phyloP scores from a whole-genome alignment of 2,329 filamentous ascomycete species.

The Furcasterigmium sp. region DNA sequence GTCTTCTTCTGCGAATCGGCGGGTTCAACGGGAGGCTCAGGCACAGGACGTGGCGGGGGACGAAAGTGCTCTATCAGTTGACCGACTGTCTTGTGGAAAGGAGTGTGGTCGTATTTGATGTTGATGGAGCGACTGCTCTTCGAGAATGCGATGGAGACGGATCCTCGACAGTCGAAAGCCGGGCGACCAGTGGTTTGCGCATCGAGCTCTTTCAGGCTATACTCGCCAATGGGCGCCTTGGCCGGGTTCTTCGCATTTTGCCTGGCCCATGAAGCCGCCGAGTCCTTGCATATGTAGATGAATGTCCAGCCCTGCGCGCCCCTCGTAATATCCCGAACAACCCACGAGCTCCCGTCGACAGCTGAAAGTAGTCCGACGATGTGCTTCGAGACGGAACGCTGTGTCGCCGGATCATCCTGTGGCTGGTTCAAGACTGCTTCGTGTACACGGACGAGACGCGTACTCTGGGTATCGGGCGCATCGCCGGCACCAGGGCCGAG shows the following conservation, averaged over 20 bases:
- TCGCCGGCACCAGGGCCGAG: constrained; percentile 19
- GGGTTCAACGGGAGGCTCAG: constrained; percentile 10
- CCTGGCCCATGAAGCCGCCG: constrained; percentile 44
- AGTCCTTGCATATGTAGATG: constrained; percentile 48
- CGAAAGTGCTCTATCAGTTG: constrained; percentile 42
- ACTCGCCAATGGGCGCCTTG: constrained; percentile 40
- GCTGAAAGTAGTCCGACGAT: constrained; percentile 37
- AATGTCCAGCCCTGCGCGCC: constrained; percentile 47
- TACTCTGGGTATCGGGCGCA: not conserved
- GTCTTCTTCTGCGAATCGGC: constrained; percentile 20
- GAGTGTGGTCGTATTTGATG: constrained; percentile 51
- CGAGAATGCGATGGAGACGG: constrained; percentile 43
- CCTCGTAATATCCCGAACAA: constrained; percentile 36
- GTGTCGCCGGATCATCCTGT: constrained; percentile 39
- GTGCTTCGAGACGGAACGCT: constrained; percentile 43
- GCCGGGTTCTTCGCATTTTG: constrained; percentile 35
- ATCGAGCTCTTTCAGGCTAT: constrained; percentile 42
- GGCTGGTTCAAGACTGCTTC: constrained; percentile 45
- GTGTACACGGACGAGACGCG: constrained; percentile 34
- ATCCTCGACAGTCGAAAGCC: constrained; percentile 54
- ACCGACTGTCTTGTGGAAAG: constrained; percentile 50
- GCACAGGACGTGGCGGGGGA: constrained; percentile 31
- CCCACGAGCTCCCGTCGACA: constrained; percentile 45
- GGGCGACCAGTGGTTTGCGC: constrained; percentile 43
- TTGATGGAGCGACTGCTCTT: constrained; percentile 40